Evolutionary conservation across 805 yeast species (phyloP).

Genomic region (Candida arabinofermentans): DNA sequence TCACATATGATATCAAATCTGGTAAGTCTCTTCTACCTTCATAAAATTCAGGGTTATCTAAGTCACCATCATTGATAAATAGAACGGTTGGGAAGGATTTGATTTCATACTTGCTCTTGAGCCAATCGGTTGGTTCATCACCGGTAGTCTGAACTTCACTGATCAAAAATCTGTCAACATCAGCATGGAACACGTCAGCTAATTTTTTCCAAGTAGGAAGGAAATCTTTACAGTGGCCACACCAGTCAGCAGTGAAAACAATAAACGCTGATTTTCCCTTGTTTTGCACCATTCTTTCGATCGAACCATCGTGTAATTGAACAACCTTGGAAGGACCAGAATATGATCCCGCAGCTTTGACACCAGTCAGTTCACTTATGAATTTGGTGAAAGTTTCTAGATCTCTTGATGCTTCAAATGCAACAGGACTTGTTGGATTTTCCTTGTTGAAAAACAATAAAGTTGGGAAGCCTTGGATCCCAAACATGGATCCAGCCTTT

Average conservation of each 20-base stretch:
- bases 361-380: conserved; percentile 36
- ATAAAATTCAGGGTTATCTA: conserved; percentile 30
- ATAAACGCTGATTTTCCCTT: conserved; percentile 44
- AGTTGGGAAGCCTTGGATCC: conserved; percentile 64
- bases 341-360: conserved; percentile 18
- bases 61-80: conserved; percentile 38
- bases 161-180: conserved; percentile 36
- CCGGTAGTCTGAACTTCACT: conserved; percentile 46
- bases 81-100: conserved; percentile 52
- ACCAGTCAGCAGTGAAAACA: conserved; percentile 59
- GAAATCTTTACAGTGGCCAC: conserved; percentile 52
- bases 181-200: conserved; percentile 43
- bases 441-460: conserved; percentile 53
- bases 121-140: conserved; percentile 39
- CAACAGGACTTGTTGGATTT: conserved; percentile 42
- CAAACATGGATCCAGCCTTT: conserved; percentile 44
- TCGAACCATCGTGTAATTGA: conserved; percentile 25
- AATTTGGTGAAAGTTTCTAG: conserved; percentile 47
- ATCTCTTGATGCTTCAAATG: conserved; percentile 52
- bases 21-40: conserved; percentile 44
- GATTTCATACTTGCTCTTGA: conserved; percentile 40
- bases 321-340: conserved; percentile 19
- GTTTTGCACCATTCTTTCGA: conserved; percentile 25
- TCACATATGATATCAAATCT: conserved; percentile 48
- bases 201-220: conserved; percentile 47